These are phyloP conservation scores for Amanita pallidorosea DNA, from an alignment of 768 basidiomycete species.

Conservation along the genomic window DNA sequence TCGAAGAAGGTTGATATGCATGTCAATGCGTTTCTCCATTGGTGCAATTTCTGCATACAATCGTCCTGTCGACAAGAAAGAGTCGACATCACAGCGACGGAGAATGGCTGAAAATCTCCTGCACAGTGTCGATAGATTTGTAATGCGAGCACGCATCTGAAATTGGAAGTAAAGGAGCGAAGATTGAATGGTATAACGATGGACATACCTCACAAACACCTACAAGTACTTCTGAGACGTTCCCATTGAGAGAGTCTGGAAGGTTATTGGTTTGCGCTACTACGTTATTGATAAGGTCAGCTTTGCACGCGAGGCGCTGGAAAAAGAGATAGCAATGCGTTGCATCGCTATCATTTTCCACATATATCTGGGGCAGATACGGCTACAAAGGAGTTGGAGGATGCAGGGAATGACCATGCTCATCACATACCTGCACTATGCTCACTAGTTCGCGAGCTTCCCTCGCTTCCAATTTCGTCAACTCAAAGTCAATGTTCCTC, in stretches of 20 bases:
- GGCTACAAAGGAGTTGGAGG: conserved; percentile 36
- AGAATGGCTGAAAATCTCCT: conserved; percentile 85
- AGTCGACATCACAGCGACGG: conserved; percentile 68
- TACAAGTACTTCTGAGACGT: conserved; percentile 80
- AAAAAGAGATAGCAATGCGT: conserved; percentile 90
- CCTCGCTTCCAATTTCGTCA: conserved; percentile 73
- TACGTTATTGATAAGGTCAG: conserved; percentile 75
- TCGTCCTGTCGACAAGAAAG: conserved; percentile 78
- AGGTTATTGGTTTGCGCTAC: conserved; percentile 77
- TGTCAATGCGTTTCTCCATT: conserved; percentile 87
- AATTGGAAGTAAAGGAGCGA: not conserved
- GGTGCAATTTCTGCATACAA: conserved; percentile 77
- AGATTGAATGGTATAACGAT: not conserved
- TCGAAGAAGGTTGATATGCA: conserved; percentile 77
- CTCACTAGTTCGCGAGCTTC: conserved; percentile 72
- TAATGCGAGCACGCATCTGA: conserved; percentile 78
- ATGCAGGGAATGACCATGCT: not conserved
- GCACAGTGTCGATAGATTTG: conserved; percentile 73
- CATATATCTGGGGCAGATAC: conserved; percentile 84
- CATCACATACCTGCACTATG: conserved; percentile 62
- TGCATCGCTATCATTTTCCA: conserved; percentile 82
- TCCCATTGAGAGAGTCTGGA: conserved; percentile 74
- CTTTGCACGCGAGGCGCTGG: conserved; percentile 77
- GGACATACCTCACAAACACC: conserved; percentile 80
- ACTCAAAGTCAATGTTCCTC: conserved; percentile 80